Conservation (phyloP, 192 early-diverging fungal species). For the Dispira simplex region DNA sequence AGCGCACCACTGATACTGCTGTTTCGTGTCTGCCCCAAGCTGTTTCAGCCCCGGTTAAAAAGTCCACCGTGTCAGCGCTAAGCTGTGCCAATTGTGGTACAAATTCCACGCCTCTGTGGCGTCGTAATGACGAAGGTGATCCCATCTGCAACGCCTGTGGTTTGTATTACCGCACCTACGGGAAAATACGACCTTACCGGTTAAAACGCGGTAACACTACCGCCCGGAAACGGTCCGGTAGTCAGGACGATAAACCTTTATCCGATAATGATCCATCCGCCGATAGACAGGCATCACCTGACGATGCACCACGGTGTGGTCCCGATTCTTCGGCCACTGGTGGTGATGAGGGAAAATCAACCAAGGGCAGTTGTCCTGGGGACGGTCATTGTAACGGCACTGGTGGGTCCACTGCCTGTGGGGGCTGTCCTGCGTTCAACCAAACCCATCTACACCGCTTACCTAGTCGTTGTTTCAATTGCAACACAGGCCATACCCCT, state of each 20-base stretch:
- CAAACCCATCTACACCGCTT: conserved; percentile 25
- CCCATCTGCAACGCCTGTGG: conserved; percentile 76
- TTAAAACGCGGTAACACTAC: conserved; percentile 21
- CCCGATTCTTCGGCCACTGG: neutral
- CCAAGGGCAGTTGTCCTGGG: conserved; percentile 50
- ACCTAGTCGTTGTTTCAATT: conserved; percentile 43
- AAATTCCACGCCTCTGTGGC: conserved; percentile 66
- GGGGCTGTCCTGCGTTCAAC: conserved; percentile 61
- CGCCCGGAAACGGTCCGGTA: conserved; percentile 10
- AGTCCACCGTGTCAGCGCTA: conserved; percentile 15
- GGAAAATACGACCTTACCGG: conserved; percentile 28
- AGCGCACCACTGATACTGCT: neutral
- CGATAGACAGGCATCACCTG: neutral
- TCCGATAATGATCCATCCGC: neutral
- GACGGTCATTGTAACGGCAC: conserved; percentile 62
- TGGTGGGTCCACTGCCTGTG: conserved; percentile 52
- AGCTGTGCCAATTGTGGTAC: conserved; percentile 64
- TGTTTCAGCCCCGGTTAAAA: neutral
- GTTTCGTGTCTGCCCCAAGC: neutral
- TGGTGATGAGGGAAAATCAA: conserved; percentile 9
- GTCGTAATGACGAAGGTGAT: conserved; percentile 51
- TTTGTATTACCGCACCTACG: conserved; percentile 29
- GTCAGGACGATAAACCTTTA: neutral
- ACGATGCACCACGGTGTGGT: too few species aligned
- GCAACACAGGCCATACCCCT: conserved; percentile 47